Evolutionary conservation across 2,329 filamentous ascomycete genomes (phyloP).

Genomic region (Aschersonia sp.): DNA sequence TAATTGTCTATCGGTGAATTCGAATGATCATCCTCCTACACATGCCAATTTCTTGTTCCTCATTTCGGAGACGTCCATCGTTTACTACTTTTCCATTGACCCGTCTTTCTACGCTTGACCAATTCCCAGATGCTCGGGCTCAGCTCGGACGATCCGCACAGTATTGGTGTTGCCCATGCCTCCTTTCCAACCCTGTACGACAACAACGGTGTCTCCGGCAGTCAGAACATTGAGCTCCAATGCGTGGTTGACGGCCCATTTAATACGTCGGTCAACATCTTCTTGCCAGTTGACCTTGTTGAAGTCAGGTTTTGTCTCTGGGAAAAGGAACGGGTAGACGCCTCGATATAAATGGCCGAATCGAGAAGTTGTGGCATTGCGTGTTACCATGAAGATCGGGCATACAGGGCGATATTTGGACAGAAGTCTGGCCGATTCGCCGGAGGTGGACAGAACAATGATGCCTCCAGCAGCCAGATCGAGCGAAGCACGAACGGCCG

Average conservation of each 20-base stretch:
- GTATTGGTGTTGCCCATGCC: slow-evolving; percentile 90
- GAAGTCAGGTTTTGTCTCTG: slow-evolving; percentile 90
- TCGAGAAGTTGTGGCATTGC: slow-evolving; percentile 68
- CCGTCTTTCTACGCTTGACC: slow-evolving; percentile 19
- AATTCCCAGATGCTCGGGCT: slow-evolving; percentile 42
- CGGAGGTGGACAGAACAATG: slow-evolving; percentile 88
- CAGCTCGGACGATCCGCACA: slow-evolving; percentile 46
- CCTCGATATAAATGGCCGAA: slow-evolving; percentile 94
- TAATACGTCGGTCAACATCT: slow-evolving; percentile 93
- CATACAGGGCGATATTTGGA: slow-evolving; percentile 98
- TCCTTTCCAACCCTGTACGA: slow-evolving; percentile 83
- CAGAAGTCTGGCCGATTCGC: slow-evolving; percentile 83
- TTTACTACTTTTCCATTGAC: not conserved
- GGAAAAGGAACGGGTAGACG: slow-evolving; percentile 94
- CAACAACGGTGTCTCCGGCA: slow-evolving; percentile 61
- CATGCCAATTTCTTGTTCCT: too few species aligned
- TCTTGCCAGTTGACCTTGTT: slow-evolving; percentile 90
- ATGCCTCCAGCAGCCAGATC: slow-evolving; percentile 96
- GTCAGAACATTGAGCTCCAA: slow-evolving; percentile 65
- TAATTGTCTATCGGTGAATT: too few species aligned
- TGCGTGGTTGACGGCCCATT: slow-evolving; percentile 86
- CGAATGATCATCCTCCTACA: too few species aligned
- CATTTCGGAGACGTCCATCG: not conserved
- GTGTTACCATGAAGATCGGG: slow-evolving; percentile 98
- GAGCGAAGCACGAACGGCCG: slow-evolving; percentile 85